Evolutionary conservation across 805 yeast genomes (phyloP), one percentile per base, ranked within the genome.

Genomic region (Cyberlindnera nakhonratchasimensis): DNA sequence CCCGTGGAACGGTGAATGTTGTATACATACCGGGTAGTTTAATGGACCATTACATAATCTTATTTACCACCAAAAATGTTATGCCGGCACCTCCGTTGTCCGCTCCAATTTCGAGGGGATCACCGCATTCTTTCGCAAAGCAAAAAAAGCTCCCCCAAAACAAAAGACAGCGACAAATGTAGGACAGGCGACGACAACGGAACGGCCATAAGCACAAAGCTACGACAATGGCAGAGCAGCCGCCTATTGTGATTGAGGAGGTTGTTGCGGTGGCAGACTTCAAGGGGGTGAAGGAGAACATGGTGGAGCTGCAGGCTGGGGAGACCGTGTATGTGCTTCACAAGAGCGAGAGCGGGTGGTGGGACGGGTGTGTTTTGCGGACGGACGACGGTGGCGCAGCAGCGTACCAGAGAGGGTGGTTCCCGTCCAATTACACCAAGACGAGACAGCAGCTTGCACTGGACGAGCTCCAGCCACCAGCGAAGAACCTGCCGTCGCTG

Each of bases 301-400:
- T 77, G 34, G 63, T 83, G 30, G 72, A 74, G 18, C 62, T 84
- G 17, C 63, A 62, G 40, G 65, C 73, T n/a, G 91, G 89, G 16
- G 95, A 85, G 49, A 71, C 83, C 3, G 65, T 88, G 1, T 75
- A 82, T 51, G 93, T 88, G 12, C 57, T 86, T n/a, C 59, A 72
- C 13, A 83, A 82, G 46, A 68, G 77, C 13, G 75, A 73, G 29
- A 60, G 78, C 3, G 86, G 88, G 2, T 88, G 96, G 96, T 86
- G 95, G 93, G 96, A 88, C 60, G 96, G 96, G 10, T 70, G 82
- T 14, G 50, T 67, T 28, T 37, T 53, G 44, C 42, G 53, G 45
- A 47, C 50, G 9, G 61, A 57, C 5, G 59, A 65, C 6, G 25
- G 19, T 23, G 20, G 25, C 11, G 8, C 8, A 6, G 5, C 32